Percentiles rank a stretch among this genome's conserved stretches.
phyloP scores from a whole-genome alignment of 352 stramenopile species.

The Globisporangium nunn region DNA sequence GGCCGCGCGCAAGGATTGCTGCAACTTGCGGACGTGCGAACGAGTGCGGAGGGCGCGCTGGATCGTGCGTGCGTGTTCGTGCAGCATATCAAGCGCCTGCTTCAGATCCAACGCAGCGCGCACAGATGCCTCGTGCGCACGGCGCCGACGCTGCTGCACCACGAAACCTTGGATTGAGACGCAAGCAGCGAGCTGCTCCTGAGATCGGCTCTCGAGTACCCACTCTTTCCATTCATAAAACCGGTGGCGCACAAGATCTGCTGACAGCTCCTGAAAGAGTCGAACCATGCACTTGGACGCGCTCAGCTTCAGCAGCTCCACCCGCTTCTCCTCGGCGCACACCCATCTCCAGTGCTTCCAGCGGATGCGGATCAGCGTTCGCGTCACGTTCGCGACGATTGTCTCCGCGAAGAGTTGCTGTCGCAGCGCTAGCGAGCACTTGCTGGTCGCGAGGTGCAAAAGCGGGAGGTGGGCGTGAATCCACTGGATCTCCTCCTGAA shows the following conservation, averaged over 20 bases:
- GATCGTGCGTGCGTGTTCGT: conserved; percentile 21
- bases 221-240: conserved; percentile 19
- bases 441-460: conserved; percentile 32
- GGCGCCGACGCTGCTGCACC: conserved; percentile 1
- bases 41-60: conserved; percentile 27
- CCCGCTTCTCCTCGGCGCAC: conserved; percentile 19
- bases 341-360: conserved; percentile 24
- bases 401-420: conserved; percentile 31
- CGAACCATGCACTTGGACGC: conserved; percentile 21
- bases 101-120: conserved; percentile 6
- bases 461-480: conserved; percentile 57
- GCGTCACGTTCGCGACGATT: conserved; percentile 19
- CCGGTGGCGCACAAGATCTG: conserved; percentile 4
- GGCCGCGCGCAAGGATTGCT: conserved; percentile 11
- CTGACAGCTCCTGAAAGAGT: conserved; percentile 19
- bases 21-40: neutral
- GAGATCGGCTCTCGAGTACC: conserved; percentile 11
- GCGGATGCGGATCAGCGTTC: conserved; percentile 16
- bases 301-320: conserved; percentile 17
- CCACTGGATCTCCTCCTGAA: conserved; percentile 46
- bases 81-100: conserved; percentile 15
- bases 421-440: conserved; percentile 38
- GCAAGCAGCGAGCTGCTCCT: conserved; percentile 28
- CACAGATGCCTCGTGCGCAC: neutral
- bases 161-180: conserved; percentile 26